phyloP scores from a whole-genome alignment of 2,329 filamentous ascomycete genomes.

The Chaetomiaceae sp. region DNA sequence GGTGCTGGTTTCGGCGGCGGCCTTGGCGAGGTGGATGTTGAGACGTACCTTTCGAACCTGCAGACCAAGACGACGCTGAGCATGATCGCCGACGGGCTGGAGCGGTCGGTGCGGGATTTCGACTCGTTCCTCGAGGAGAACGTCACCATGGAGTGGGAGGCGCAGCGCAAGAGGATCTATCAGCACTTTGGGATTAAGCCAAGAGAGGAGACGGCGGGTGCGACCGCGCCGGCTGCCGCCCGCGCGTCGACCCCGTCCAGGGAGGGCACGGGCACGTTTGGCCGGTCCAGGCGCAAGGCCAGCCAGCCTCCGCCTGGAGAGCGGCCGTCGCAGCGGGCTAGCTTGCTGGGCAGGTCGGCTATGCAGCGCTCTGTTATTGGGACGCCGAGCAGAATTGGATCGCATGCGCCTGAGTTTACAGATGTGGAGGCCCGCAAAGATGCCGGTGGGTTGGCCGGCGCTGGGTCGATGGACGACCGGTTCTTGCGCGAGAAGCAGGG shows the following conservation, averaged over 20 bases:
- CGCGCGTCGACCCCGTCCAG: constrained; percentile 34
- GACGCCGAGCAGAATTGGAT: constrained; percentile 63
- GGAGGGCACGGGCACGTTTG: constrained; percentile 54
- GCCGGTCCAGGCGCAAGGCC: constrained; percentile 53
- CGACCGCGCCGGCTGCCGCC: not conserved
- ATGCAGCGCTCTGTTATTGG: constrained; percentile 86
- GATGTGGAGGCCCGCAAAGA: constrained; percentile 61
- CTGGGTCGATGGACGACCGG: constrained; percentile 63
- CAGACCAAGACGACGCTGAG: constrained; percentile 87
- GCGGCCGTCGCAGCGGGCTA: constrained; percentile 40
- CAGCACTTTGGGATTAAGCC: constrained; percentile 88
- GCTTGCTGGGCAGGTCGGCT: constrained; percentile 60
- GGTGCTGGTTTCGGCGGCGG: constrained; percentile 28
- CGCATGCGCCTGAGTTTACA: constrained; percentile 61
- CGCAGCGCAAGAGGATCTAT: constrained; percentile 87
- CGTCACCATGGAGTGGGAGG: constrained; percentile 92
- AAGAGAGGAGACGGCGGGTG: constrained; percentile 41
- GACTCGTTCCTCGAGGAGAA: constrained; percentile 93
- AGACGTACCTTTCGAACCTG: constrained; percentile 77
- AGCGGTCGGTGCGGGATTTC: constrained; percentile 85
- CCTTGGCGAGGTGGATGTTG: constrained; percentile 60
- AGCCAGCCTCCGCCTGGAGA: constrained; percentile 29
- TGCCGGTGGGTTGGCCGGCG: constrained; percentile 41
- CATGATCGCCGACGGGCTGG: constrained; percentile 87
- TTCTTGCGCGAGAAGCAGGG: constrained; percentile 79